Percentiles rank a stretch among this genome's conserved stretches.
phyloP scores from a whole-genome alignment of 306 rosid species.

The Psophocarpus tetragonolobus region DNA sequence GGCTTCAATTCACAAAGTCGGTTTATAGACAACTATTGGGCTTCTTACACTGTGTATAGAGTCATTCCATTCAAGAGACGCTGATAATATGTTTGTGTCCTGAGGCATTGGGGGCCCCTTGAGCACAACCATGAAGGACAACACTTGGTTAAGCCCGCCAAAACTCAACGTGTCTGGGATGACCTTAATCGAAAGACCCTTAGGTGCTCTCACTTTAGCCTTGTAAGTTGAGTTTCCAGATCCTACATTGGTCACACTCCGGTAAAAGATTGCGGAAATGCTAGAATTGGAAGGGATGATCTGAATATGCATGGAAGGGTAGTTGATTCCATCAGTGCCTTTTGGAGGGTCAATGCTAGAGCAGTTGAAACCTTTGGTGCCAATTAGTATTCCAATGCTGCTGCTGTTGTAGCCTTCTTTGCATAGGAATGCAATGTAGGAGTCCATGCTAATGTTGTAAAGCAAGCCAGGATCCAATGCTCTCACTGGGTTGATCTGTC shows the following conservation, averaged over 20 bases:
- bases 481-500: conserved; percentile 60
- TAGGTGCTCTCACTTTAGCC: conserved; percentile 53
- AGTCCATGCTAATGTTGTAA: conserved; percentile 44
- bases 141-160: conserved; percentile 27
- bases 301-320: conserved; percentile 68
- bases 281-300: background rate
- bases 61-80: conserved; percentile 68
- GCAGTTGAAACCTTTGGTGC: conserved; percentile 50
- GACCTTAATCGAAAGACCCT: conserved; percentile 54
- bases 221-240: conserved; percentile 49
- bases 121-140: conserved; percentile 59
- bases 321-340: conserved; percentile 82
- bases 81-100: conserved; percentile 22
- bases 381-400: conserved; percentile 43
- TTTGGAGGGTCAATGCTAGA: conserved; percentile 18
- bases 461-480: conserved; percentile 71
- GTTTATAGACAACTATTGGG: conserved; percentile 51
- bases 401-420: conserved; percentile 55
- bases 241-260: conserved; percentile 71
- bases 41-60: conserved; percentile 55
- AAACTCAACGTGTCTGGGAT: conserved; percentile 57
- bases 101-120: conserved; percentile 47
- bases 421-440: conserved; percentile 67
- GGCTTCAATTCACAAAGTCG: background rate
- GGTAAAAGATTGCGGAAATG: conserved; percentile 52